Evolutionary conservation across 768 basidiomycete species (phyloP).

Genomic region (Naematelia encephala): DNA sequence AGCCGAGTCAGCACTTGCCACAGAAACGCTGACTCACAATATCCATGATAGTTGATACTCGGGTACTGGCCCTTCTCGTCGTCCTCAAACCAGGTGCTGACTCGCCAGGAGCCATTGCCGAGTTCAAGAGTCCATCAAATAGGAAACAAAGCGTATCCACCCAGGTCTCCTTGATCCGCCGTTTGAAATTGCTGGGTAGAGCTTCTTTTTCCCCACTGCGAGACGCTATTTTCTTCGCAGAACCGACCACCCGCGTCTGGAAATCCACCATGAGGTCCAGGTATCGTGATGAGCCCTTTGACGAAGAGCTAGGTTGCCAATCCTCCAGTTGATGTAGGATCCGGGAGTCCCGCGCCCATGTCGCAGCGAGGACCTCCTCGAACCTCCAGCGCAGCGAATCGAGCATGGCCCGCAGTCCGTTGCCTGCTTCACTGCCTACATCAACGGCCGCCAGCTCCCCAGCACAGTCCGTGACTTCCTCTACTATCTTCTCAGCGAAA

Average conservation of each 20-base stretch:
- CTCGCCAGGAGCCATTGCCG: conserved; percentile 15
- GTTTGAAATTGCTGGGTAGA: conserved; percentile 23
- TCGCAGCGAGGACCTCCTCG: conserved; percentile 68
- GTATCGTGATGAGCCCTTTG: conserved; percentile 61
- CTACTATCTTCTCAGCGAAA: conserved; percentile 73
- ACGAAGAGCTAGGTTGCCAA: conserved; percentile 60
- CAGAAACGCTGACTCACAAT: conserved; percentile 24
- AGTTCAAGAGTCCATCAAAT: conserved; percentile 34
- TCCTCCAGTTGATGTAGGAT: conserved; percentile 78
- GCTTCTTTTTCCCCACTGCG: conserved; percentile 27
- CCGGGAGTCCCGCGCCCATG: conserved; percentile 82
- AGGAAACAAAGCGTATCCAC: conserved; percentile 40
- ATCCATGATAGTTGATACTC: conserved; percentile 29
- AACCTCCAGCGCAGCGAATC: conserved; percentile 86
- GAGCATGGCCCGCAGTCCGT: conserved; percentile 67
- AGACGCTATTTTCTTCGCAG: conserved; percentile 26
- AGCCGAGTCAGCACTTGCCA: conserved; percentile 22
- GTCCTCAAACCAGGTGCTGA: conserved; percentile 12
- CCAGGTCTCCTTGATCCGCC: conserved; percentile 39
- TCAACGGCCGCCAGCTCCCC: conserved; percentile 77
- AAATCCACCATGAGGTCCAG: conserved; percentile 74
- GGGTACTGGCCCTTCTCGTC: conserved; percentile 53
- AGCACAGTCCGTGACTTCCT: conserved; percentile 80
- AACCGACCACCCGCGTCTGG: conserved; percentile 54
- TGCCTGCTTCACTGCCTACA: conserved; percentile 63